phyloP scores from a whole-genome alignment of 371 early-diverging fungal species.

The Enterocytospora artemiae region DNA sequence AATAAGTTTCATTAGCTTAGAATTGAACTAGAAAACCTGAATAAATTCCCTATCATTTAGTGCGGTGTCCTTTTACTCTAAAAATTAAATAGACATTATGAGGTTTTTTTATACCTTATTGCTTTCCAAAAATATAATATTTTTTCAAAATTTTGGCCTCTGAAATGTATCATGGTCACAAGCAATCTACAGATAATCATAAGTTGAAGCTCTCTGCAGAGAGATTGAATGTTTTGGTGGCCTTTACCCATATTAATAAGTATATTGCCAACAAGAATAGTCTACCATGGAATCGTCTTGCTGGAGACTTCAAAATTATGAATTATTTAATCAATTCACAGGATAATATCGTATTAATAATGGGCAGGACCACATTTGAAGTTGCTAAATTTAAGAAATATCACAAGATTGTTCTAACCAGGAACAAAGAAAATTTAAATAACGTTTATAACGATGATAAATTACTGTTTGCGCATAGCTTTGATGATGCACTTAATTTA shows the following conservation, averaged over 20 bases:
- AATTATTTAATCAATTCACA: conserved; percentile 11
- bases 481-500: conserved; percentile 9
- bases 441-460: not conserved
- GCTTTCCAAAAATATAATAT: too few relatives aligned
- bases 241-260: conserved; percentile 18
- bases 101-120: too few relatives aligned
- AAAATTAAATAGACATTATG: too few relatives aligned
- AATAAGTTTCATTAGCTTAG: too few relatives aligned
- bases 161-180: too few relatives aligned
- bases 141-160: too few relatives aligned
- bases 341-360: conserved; percentile 4
- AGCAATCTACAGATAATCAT: too few relatives aligned
- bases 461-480: not conserved
- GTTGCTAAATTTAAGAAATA: not conserved
- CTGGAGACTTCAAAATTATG: conserved; percentile 21
- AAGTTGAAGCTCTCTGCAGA: conserved; percentile 7
- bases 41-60: too few relatives aligned
- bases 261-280: conserved; percentile 17
- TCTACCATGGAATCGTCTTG: conserved; percentile 25
- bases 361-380: conserved; percentile 32
- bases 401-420: conserved; percentile 11
- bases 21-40: too few relatives aligned
- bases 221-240: conserved; percentile 23
- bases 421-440: conserved; percentile 1
- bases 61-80: too few relatives aligned